A percentile compares a stretch with the other conserved stretches of the same genome.
These are phyloP conservation scores for Neonectria hederae DNA, from an alignment of 2,329 filamentous ascomycete species.

Conservation along the genomic window DNA sequence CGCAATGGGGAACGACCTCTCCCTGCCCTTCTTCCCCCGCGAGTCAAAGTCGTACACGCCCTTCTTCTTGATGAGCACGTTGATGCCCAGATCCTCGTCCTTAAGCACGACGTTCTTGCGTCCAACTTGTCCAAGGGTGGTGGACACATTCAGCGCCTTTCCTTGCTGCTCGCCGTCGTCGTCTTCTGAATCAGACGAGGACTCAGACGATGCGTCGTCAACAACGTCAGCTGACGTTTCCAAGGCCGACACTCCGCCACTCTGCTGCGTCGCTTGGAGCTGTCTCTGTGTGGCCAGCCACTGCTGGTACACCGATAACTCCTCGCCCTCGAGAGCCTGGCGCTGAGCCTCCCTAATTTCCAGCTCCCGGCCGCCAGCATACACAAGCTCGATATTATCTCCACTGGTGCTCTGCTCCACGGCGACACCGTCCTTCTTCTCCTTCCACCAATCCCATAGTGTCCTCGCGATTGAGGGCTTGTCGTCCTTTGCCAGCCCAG, in stretches of 20 bases:
- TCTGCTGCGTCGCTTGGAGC: conserved; percentile 81
- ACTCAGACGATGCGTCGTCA: conserved; percentile 87
- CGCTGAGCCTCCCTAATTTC: conserved; percentile 69
- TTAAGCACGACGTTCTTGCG: conserved; percentile 87
- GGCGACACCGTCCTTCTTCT: conserved; percentile 70
- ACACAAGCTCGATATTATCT: conserved; percentile 72
- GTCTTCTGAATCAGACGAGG: conserved; percentile 86
- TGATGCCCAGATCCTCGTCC: conserved; percentile 91
- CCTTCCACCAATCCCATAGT: conserved; percentile 83
- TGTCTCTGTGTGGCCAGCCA: conserved; percentile 90
- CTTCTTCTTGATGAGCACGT: conserved; percentile 87
- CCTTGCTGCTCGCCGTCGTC: conserved; percentile 92
- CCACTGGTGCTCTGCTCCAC: conserved; percentile 63
- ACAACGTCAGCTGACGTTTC: conserved; percentile 77
- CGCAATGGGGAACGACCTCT: conserved; percentile 90
- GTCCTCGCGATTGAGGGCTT: conserved; percentile 73
- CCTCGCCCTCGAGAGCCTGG: conserved; percentile 75
- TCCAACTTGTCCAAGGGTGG: conserved; percentile 82
- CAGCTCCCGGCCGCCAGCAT: conserved; percentile 70
- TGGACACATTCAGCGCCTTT: conserved; percentile 87
- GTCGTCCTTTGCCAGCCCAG: conserved; percentile 52
- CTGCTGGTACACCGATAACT: conserved; percentile 86
- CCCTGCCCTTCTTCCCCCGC: conserved; percentile 87
- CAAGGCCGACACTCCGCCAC: conserved; percentile 71
- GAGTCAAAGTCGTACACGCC: conserved; percentile 95